Evolutionary conservation across 1,284 basidiomycete species (phyloP), one percentile per base, ranked within the genome.

Genomic region (Grifola frondosa): DNA sequence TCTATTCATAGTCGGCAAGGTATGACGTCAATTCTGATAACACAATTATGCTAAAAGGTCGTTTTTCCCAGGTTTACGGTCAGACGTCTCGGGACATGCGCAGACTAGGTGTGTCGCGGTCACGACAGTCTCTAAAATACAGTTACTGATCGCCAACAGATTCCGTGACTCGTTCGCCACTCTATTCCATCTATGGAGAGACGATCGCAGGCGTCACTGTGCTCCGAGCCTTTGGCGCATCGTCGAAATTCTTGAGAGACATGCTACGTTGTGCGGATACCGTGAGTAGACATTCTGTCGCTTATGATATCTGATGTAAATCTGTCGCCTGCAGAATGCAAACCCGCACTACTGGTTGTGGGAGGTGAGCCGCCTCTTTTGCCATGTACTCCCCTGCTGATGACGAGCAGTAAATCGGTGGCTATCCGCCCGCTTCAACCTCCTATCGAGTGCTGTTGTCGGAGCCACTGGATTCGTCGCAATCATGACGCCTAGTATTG

Each of bases 141-240:
- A 34, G 50, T 42, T 52, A 17, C 46, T 42, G 30, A 26, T 42
- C 46, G 31, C 39, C 37, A 39, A 46, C 37, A 85, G 91, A 94
- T 60, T 92, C 90, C 11, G 84, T 93, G 33, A 92, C 91, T 7
- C 82, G 91, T 26, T 94, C 91, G 0, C 94, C 94, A 0, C 68
- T 97, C 12, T 97, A 96, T 64, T 92, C 90, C 0, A 87, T 95
- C 34, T 97, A 93, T 53, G 89, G 88, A 3, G 92, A 96, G 65
- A 91, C 90, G 0, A 92, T 94, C 42, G 77, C 89, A 3, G 92
- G 91, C n/a, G 87, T 88, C 13, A 78, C 90, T 1, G 87, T 95
- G 37, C 70, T 96, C 29, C 86, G 94, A 33, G 87, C 93, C 1
- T 96, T 94, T 58, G 92, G 92, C 15, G 88, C 87, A 11, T 84